Evolutionary conservation across 805 yeast species (phyloP).

Genomic region (Cyberlindnera nakhonratchasimensis): DNA sequence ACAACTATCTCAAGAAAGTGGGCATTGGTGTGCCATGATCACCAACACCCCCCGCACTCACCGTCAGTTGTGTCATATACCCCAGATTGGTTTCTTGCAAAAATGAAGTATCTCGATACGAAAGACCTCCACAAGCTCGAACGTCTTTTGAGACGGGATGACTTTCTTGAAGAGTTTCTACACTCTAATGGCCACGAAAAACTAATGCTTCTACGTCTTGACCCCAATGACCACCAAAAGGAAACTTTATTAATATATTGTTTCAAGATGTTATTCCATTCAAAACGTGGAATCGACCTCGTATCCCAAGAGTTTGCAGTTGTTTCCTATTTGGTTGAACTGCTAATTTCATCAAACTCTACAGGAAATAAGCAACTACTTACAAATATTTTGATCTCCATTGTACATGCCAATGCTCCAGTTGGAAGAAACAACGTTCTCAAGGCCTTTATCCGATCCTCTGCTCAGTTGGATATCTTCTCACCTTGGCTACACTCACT

Average conservation of each 20-base stretch:
- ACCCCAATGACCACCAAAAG: constrained; percentile 45
- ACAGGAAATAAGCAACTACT: constrained; percentile 50
- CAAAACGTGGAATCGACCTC: constrained; percentile 24
- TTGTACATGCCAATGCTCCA: constrained; percentile 28
- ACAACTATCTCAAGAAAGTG: constrained; percentile 25
- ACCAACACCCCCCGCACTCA: constrained; percentile 2
- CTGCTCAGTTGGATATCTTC: constrained; percentile 18
- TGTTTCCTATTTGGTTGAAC: constrained; percentile 39
- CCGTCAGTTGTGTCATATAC: constrained; percentile 4
- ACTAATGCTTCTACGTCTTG: constrained; percentile 42
- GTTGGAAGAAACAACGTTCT: constrained; percentile 30
- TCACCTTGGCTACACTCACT: constrained; percentile 23
- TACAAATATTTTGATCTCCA: constrained; percentile 45
- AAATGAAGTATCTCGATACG: constrained; percentile 13
- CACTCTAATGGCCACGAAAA: constrained; percentile 48
- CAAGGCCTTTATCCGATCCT: constrained; percentile 22
- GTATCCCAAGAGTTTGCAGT: constrained; percentile 24
- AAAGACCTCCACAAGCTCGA: constrained; percentile 27
- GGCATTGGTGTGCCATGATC: constrained; percentile 29
- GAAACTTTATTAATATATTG: constrained; percentile 51
- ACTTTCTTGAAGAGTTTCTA: constrained; percentile 38
- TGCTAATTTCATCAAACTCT: constrained; percentile 46
- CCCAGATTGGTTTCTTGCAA: constrained; percentile 22
- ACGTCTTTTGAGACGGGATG: constrained; percentile 23
- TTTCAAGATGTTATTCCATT: constrained; percentile 45